Percentiles rank a stretch among this genome's conserved stretches.
These are phyloP conservation scores for Vitis rotundifolia DNA, from an alignment of 164 flowering plant genomes.

Conservation along the genomic window DNA sequence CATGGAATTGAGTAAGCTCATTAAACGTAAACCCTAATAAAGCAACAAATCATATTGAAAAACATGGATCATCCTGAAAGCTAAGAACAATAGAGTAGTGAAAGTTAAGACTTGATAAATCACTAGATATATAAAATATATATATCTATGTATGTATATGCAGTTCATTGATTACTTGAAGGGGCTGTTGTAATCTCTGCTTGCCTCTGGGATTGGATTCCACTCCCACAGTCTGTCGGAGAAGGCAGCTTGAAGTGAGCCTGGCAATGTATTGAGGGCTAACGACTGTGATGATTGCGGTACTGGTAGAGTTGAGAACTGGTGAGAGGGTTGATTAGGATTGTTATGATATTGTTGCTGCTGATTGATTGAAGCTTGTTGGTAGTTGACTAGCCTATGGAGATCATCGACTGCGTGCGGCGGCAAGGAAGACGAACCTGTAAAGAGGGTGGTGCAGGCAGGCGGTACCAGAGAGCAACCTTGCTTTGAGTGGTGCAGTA, in stretches of 20 bases:
- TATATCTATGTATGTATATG: slow-evolving; percentile 3
- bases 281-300: slow-evolving; percentile 8
- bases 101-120: neutral
- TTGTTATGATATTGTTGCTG: slow-evolving; percentile 19
- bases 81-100: slow-evolving; percentile 1
- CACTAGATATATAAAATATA: neutral
- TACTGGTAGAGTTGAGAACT: slow-evolving; percentile 5
- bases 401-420: slow-evolving; percentile 50
- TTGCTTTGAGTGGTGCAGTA: slow-evolving; percentile 18
- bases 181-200: slow-evolving; percentile 37
- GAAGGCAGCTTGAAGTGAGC: slow-evolving; percentile 31
- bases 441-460: slow-evolving; percentile 19
- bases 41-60: neutral
- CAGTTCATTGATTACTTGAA: slow-evolving; percentile 41
- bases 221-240: slow-evolving; percentile 73
- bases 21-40: neutral
- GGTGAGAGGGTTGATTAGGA: slow-evolving; percentile 21
- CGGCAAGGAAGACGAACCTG: slow-evolving; percentile 21
- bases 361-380: slow-evolving; percentile 31
- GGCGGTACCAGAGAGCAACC: slow-evolving; percentile 7
- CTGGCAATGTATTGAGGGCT: slow-evolving; percentile 21
- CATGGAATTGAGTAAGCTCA: neutral
- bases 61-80: neutral
- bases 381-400: slow-evolving; percentile 51
- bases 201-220: slow-evolving; percentile 53